Evolutionary conservation across 495 filamentous ascomycete species (phyloP).

Genomic region (Daldinia childiae): DNA sequence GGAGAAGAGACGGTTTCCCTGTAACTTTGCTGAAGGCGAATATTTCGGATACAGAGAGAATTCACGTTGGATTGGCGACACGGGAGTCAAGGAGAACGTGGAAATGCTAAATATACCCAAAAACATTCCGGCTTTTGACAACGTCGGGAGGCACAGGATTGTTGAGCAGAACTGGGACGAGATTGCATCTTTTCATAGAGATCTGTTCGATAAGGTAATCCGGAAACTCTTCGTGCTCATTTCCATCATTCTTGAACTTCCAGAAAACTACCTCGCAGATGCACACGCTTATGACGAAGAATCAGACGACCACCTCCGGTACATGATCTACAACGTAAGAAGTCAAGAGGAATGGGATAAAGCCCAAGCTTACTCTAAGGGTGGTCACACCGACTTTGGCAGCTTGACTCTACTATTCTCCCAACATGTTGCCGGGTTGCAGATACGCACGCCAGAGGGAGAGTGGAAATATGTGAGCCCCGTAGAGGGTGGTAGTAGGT

Average conservation of each 20-base stretch:
- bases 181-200: constrained; percentile 35
- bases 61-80: constrained; percentile 56
- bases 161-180: constrained; percentile 42
- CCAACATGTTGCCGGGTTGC: constrained; percentile 59
- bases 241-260: constrained; percentile 59
- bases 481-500: constrained; percentile 53
- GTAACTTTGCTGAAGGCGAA: constrained; percentile 56
- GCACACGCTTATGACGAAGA: constrained; percentile 57
- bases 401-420: constrained; percentile 62
- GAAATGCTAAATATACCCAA: constrained; percentile 61
- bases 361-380: constrained; percentile 37
- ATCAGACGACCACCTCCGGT: constrained; percentile 59
- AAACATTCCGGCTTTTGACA: constrained; percentile 48
- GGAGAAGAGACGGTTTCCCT: constrained; percentile 48
- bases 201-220: constrained; percentile 40
- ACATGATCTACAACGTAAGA: constrained; percentile 60
- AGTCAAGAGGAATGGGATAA: constrained; percentile 41
- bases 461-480: constrained; percentile 60
- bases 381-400: constrained; percentile 62
- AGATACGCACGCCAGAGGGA: constrained; percentile 56
- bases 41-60: constrained; percentile 60
- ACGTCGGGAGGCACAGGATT: constrained; percentile 49
- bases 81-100: constrained; percentile 56
- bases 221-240: constrained; percentile 60
- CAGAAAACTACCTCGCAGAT: constrained; percentile 56